Evolutionary conservation across 257 asterid species (phyloP), one percentile per base, ranked within the genome.

Genomic region (Jasminum sambac): DNA sequence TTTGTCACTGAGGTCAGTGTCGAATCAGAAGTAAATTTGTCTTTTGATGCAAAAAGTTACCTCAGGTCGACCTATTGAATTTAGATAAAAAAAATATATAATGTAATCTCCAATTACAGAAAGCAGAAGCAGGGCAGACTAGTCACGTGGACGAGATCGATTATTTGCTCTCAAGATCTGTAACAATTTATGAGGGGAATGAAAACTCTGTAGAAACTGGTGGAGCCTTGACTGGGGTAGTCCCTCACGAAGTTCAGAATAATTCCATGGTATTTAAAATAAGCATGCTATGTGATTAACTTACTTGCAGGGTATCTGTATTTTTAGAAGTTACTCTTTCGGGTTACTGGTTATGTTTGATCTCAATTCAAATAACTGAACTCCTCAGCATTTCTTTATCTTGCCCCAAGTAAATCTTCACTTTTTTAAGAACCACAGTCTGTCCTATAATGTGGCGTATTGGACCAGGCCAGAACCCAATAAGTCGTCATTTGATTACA

Each of bases 1-100:
- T 64, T 72, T 19, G 70, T 57, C 43, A 60, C 75, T 68, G 82
- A 80, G 84, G 92, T 84, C 59, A 52, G 60, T 70, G 66, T 73
- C 63, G 39, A 69, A 68, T 66, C 66, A 38, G 68, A 70, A 66
- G 73, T 65, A 64, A 42, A 11, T 66, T 25, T 24, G 0, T 44
- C 50, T 19, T 69, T 65, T 64, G 71, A 38, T 67, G 71, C 40
- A 42, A 59, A 10, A 64, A 60, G 36, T 37, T 71, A 64, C 74
- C 36, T 30, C 36, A 30, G 36, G 36, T 30, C 4, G 36, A 30
- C 36, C 36, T 30, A 30, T 30, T 30, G 36, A 30, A 4, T 30
- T 30, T 30, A 30, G 36, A 30, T 30, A 30, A 30, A 4, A 30
- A 4, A 4, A 30, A 30, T 30, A 30, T 30, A 30, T 30, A 30